These are phyloP conservation scores for Trichophyton simii DNA, from an alignment of 2,329 filamentous ascomycete species.

Conservation along the genomic window DNA sequence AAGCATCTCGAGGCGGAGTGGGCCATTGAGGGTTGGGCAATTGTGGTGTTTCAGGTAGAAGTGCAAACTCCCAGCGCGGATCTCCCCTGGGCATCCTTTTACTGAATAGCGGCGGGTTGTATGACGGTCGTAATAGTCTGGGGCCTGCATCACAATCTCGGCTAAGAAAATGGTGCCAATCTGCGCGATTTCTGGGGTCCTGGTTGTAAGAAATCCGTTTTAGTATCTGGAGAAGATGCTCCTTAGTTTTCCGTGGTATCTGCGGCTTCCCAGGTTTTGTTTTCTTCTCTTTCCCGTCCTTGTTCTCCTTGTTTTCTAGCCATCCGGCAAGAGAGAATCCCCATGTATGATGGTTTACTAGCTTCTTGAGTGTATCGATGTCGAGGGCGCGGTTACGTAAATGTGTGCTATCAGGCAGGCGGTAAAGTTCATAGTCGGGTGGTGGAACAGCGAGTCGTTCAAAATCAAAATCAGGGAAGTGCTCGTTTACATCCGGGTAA, in stretches of 20 bases:
- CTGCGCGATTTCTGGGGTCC: slow-evolving; percentile 8
- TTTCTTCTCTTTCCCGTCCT: no score
- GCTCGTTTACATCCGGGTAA: slow-evolving; percentile 9
- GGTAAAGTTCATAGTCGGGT: slow-evolving; percentile 11
- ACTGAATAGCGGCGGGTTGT: slow-evolving; percentile 11
- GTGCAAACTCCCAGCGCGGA: background rate
- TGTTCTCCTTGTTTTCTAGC: no score
- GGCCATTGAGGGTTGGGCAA: background rate
- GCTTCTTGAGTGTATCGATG: slow-evolving; percentile 6
- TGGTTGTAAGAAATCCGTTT: slow-evolving; percentile 13
- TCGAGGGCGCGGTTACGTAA: slow-evolving; percentile 8
- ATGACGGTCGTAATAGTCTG: slow-evolving; percentile 8
- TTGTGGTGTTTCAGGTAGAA: background rate
- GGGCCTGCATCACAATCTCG: slow-evolving; percentile 13
- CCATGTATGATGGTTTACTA: slow-evolving; percentile 13
- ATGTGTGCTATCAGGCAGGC: slow-evolving; percentile 11
- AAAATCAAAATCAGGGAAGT: slow-evolving; percentile 10
- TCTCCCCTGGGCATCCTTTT: slow-evolving; percentile 7
- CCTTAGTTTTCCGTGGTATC: slow-evolving; percentile 8
- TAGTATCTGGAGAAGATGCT: slow-evolving; percentile 9
- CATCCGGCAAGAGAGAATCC: slow-evolving; percentile 9
- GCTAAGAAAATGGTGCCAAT: slow-evolving; percentile 10
- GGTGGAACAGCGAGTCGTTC: slow-evolving; percentile 6
- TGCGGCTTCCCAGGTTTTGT: no score
- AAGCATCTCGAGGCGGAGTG: background rate